Evolutionary conservation across 148 eudicot species (phyloP).

Genomic region (Rhododendron kiyosumense): DNA sequence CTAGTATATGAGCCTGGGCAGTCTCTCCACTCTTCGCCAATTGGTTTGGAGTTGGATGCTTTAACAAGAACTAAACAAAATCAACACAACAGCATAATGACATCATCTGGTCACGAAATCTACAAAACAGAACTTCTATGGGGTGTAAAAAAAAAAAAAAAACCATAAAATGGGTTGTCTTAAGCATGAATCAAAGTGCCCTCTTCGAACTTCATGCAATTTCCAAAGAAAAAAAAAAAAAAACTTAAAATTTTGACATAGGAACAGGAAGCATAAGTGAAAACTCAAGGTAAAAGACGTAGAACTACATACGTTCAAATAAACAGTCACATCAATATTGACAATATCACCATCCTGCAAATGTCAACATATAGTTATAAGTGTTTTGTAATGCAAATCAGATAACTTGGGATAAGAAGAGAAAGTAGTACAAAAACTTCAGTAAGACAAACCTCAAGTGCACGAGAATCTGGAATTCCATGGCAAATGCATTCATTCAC

Average conservation of each 20-base stretch:
- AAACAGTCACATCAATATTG: slow-evolving; percentile 91
- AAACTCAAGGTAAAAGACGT: not conserved
- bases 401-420: not conserved
- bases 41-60: too few relatives aligned
- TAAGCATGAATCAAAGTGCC: not conserved
- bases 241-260: not conserved
- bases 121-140: not conserved
- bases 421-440: slow-evolving; percentile 6
- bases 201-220: not conserved
- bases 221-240: not conserved
- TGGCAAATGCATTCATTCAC: slow-evolving; percentile 99
- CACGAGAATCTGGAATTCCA: slow-evolving; percentile 97
- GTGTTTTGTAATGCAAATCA: not conserved
- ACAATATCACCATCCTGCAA: slow-evolving; percentile 95
- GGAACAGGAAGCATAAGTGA: not conserved
- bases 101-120: not conserved
- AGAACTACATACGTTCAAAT: slow-evolving; percentile 70
- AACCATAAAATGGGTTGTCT: not conserved
- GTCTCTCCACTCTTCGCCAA: too few relatives aligned
- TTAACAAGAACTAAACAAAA: too few relatives aligned
- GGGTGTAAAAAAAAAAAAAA: not conserved
- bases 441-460: slow-evolving; percentile 64
- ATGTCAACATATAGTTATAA: slow-evolving; percentile 7
- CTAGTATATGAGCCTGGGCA: too few relatives aligned
- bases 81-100: not conserved